Percentiles rank a stretch among this genome's conserved stretches.
These are phyloP conservation scores for Salix koriyanagi DNA, from an alignment of 345 rosid genomes.

Conservation along the genomic window DNA sequence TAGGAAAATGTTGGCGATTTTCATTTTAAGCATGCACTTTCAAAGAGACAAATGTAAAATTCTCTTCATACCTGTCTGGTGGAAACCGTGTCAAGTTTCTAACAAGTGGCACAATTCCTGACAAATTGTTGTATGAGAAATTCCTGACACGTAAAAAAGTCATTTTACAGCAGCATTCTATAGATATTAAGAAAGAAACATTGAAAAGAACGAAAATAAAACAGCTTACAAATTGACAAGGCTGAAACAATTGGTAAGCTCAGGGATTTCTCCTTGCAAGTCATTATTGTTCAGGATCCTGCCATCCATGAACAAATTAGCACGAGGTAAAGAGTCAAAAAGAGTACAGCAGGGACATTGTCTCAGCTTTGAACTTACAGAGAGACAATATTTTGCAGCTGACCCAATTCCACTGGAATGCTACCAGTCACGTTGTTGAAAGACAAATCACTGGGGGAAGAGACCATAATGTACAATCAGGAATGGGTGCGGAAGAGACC, in stretches of 20 bases:
- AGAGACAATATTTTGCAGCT: constrained; percentile 67
- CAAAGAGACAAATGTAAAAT: background rate
- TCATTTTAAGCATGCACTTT: background rate
- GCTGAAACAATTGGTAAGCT: constrained; percentile 75
- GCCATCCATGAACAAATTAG: constrained; percentile 4
- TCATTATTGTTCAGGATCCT: constrained; percentile 75
- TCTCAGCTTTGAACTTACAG: constrained; percentile 43
- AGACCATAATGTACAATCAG: background rate
- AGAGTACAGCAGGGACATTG: background rate
- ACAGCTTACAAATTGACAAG: constrained; percentile 56
- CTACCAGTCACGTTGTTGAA: constrained; percentile 61
- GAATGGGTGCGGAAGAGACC: background rate
- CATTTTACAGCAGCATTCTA: background rate
- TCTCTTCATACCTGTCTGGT: constrained; percentile 47
- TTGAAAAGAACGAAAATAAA: background rate
- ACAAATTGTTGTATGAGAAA: constrained; percentile 78
- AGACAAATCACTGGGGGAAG: constrained; percentile 59
- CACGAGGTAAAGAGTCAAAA: background rate
- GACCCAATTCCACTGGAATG: constrained; percentile 79
- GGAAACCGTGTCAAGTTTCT: constrained; percentile 68
- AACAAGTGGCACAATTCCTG: constrained; percentile 58
- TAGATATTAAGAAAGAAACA: too few relatives aligned
- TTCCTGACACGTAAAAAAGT: constrained; percentile 39
- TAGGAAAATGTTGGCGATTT: background rate
- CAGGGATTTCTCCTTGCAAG: constrained; percentile 75